Evolutionary conservation across 73 alveolate genomes (phyloP).

Genomic region (Halteria grandinella): DNA sequence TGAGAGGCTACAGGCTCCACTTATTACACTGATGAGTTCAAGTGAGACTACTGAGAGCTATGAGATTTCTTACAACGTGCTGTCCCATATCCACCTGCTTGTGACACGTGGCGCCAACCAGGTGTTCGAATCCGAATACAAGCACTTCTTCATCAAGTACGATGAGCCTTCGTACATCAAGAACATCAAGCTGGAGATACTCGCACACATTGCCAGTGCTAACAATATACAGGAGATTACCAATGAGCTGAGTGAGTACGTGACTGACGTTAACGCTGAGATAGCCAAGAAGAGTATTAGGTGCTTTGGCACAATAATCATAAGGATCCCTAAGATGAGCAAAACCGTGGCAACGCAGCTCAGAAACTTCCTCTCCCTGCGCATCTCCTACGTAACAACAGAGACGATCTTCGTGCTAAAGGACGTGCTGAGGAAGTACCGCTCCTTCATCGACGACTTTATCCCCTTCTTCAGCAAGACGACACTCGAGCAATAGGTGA

Average conservation of each 20-base stretch:
- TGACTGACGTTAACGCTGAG: conserved; percentile 88
- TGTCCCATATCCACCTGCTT: conserved; percentile 91
- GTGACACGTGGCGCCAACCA: conserved; percentile 86
- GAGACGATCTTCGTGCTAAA: conserved; percentile 76
- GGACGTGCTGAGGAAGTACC: conserved; percentile 79
- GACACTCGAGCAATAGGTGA: conserved; percentile 40
- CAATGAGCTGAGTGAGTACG: conserved; percentile 90
- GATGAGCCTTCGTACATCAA: conserved; percentile 97
- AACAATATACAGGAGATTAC: conserved; percentile 77
- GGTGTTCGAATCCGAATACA: conserved; percentile 89
- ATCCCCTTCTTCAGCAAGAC: conserved; percentile 46
- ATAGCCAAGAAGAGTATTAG: conserved; percentile 82
- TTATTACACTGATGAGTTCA: conserved; percentile 92
- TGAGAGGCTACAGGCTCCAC: conserved; percentile 94
- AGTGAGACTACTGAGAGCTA: conserved; percentile 92
- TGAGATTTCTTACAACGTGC: conserved; percentile 91
- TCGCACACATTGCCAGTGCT: conserved; percentile 68
- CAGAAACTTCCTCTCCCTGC: conserved; percentile 73
- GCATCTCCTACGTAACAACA: conserved; percentile 77
- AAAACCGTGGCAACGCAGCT: conserved; percentile 74
- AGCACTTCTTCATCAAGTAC: conserved; percentile 94
- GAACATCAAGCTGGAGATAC: conserved; percentile 90
- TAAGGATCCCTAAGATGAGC: conserved; percentile 77
- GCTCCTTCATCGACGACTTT: conserved; percentile 73
- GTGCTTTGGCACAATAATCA: conserved; percentile 81